Percentiles rank a stretch among this genome's conserved stretches.
phyloP scores from a whole-genome alignment of 1,284 basidiomycete genomes.

The Lignosus rhinocerotis region DNA sequence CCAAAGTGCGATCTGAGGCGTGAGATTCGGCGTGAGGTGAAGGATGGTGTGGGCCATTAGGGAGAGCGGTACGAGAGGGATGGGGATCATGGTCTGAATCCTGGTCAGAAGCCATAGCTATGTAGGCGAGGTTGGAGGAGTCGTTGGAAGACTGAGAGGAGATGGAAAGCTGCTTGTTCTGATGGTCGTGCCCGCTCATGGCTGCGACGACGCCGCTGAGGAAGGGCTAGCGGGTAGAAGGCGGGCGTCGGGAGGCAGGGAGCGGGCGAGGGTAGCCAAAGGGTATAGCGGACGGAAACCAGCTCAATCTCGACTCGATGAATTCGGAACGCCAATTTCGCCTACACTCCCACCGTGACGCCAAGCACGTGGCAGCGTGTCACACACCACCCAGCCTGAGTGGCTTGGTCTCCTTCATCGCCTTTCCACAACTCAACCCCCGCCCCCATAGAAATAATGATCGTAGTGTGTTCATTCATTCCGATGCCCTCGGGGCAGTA shows the following conservation, averaged over 20 bases:
- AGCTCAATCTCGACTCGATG: constrained; percentile 18
- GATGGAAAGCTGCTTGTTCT: constrained; percentile 27
- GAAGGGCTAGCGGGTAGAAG: constrained; percentile 10
- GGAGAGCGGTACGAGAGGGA: constrained; percentile 22
- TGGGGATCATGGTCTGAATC: constrained; percentile 26
- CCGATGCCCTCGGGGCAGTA: too few species aligned
- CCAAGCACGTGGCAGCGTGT: constrained; percentile 7
- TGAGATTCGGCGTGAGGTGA: constrained; percentile 32
- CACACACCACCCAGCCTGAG: constrained; percentile 1
- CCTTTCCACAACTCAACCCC: background rate
- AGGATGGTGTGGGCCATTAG: constrained; percentile 24
- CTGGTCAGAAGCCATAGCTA: constrained; percentile 33
- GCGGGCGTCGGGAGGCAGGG: constrained; percentile 12
- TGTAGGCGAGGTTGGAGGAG: constrained; percentile 35
- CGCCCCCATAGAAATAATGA: too few species aligned
- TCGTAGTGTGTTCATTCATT: too few species aligned
- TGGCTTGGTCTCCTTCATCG: background rate
- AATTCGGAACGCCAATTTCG: constrained; percentile 20
- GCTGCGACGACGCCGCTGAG: constrained; percentile 15
- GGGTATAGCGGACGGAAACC: constrained; percentile 16
- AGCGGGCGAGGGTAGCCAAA: constrained; percentile 10
- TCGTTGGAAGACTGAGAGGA: constrained; percentile 28
- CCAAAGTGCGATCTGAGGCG: constrained; percentile 49
- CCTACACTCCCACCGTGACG: constrained; percentile 11
- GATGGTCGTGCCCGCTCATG: constrained; percentile 33